phyloP scores from a whole-genome alignment of 345 rosid genomes.

The Hypericum androsaemum region DNA sequence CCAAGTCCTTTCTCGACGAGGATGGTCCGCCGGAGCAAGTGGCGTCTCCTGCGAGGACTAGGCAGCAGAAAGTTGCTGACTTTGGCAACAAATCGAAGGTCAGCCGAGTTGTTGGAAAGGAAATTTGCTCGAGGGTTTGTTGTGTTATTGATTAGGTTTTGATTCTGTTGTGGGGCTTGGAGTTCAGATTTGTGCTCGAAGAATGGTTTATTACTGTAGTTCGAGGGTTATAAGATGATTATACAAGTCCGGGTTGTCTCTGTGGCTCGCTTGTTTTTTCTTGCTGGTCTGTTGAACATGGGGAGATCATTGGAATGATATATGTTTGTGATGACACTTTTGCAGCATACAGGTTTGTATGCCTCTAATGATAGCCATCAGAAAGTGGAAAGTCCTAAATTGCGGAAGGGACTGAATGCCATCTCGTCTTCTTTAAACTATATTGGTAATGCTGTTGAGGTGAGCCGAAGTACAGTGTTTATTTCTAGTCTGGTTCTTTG shows the following conservation, averaged over 20 bases:
- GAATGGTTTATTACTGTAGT: no score
- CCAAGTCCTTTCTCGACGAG: conserved; percentile 22
- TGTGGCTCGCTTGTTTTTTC: no score
- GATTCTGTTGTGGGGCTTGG: no score
- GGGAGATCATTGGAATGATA: background rate
- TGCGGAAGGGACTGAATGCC: conserved; percentile 23
- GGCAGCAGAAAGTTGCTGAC: background rate
- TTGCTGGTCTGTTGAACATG: no score
- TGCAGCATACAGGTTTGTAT: conserved; percentile 26
- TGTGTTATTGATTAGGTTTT: no score
- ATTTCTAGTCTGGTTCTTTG: background rate
- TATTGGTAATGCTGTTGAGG: conserved; percentile 27
- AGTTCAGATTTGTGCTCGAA: no score
- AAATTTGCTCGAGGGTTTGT: no score
- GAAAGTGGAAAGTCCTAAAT: conserved; percentile 5
- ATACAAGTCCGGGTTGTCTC: no score
- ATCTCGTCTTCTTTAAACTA: conserved; percentile 23
- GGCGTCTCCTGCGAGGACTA: background rate
- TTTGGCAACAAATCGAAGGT: conserved; percentile 10
- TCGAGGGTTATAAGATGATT: no score
- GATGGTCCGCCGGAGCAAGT: conserved; percentile 4
- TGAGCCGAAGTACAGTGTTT: background rate
- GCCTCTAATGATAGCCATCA: conserved; percentile 17
- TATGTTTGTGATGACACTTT: conserved; percentile 6
- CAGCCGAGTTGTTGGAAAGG: background rate